Evolutionary conservation across 1,139 yeast species (phyloP).

Genomic region (Yamadazyma diddensiae): DNA sequence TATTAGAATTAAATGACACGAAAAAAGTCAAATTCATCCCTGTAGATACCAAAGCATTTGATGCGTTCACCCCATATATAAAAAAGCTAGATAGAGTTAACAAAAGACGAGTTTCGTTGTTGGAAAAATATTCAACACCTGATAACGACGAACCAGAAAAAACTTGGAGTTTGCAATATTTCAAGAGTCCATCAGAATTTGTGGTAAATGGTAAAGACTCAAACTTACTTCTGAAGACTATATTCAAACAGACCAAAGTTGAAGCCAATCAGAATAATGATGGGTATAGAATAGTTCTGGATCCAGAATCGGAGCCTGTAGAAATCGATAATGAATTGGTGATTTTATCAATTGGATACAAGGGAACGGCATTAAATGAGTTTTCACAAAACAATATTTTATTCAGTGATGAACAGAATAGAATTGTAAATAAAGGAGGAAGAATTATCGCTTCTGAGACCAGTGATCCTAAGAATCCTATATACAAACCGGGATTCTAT

Average conservation of each 20-base stretch:
- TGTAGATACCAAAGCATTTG: constrained; percentile 42
- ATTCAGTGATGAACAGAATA: constrained; percentile 52
- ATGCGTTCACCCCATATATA: constrained; percentile 32
- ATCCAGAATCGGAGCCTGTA: constrained; percentile 29
- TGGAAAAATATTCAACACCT: constrained; percentile 49
- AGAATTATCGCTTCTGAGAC: constrained; percentile 39
- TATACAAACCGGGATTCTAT: constrained; percentile 54
- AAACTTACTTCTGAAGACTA: constrained; percentile 41
- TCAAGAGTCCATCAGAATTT: constrained; percentile 64
- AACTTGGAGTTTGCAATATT: constrained; percentile 68
- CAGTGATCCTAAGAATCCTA: constrained; percentile 18
- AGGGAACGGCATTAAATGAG: constrained; percentile 62
- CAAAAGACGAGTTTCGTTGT: constrained; percentile 65
- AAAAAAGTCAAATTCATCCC: constrained; percentile 57
- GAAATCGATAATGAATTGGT: constrained; percentile 56
- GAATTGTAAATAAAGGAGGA: constrained; percentile 61
- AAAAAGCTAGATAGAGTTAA: constrained; percentile 57
- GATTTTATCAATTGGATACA: constrained; percentile 82
- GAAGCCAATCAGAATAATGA: constrained; percentile 28
- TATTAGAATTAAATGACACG: constrained; percentile 56
- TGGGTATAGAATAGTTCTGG: constrained; percentile 39
- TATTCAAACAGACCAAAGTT: constrained; percentile 48
- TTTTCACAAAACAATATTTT: constrained; percentile 50
- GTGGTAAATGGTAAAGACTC: constrained; percentile 26
- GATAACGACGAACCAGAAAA: constrained; percentile 18